phyloP scores from a whole-genome alignment of 768 basidiomycete species.

The Suillus subalutaceus region DNA sequence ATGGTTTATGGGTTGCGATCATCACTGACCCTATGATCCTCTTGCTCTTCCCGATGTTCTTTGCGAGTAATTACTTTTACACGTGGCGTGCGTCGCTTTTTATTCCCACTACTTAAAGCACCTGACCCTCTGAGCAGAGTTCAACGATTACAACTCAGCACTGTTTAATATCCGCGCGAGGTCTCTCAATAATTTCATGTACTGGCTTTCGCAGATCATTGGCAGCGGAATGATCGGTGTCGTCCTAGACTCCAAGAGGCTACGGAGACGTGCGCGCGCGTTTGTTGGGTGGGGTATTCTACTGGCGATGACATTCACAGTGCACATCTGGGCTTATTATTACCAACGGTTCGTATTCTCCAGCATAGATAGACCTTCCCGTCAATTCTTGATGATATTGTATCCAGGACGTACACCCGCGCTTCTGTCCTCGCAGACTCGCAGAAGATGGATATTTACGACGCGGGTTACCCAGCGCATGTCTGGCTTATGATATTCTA shows the following conservation, averaged over 20 bases:
- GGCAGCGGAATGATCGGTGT: constrained; percentile 71
- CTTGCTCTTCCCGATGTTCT: constrained; percentile 82
- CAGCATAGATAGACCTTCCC: neutral
- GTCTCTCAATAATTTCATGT: constrained; percentile 75
- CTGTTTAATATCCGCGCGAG: constrained; percentile 78
- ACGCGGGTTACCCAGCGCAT: constrained; percentile 28
- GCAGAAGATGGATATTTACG: constrained; percentile 57
- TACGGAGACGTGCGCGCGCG: constrained; percentile 66
- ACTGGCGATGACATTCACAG: constrained; percentile 60
- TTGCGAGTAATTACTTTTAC: constrained; percentile 82
- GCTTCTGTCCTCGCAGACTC: constrained; percentile 44
- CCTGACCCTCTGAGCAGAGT: constrained; percentile 46
- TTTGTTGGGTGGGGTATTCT: constrained; percentile 67
- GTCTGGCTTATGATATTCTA: constrained; percentile 68
- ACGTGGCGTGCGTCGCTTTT: constrained; percentile 61
- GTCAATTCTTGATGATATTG: neutral
- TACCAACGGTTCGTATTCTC: constrained; percentile 59
- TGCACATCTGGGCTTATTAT: constrained; percentile 76
- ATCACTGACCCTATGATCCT: constrained; percentile 71
- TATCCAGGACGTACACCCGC: constrained; percentile 57
- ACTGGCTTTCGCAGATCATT: constrained; percentile 76
- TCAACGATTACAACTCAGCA: constrained; percentile 76
- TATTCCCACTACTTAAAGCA: neutral
- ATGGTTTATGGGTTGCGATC: constrained; percentile 67
- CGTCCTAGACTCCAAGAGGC: constrained; percentile 56